Base-by-base conservation (phyloP, 495 filamentous ascomycete genomes). In the Penicillium chermesinum region DNA sequence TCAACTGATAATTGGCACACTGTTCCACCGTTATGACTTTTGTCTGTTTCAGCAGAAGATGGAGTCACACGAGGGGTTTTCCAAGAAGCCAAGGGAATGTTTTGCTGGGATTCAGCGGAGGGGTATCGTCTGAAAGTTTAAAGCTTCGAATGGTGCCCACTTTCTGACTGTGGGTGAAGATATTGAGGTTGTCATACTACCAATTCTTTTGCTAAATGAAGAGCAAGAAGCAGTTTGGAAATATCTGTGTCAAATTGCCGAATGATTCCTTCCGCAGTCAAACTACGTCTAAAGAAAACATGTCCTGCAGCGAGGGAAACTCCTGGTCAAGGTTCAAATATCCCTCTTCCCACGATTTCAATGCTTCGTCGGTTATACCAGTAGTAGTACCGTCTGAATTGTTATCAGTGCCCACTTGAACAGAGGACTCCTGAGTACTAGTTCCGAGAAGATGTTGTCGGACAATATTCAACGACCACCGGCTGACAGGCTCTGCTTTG, bases 11-110 rank as follows among this genome's bases (percentile, higher is more conserved):
- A 82, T 83, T 19, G 75, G 76, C 1, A 85, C 83, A 4, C 80
- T 87, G 62, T 84, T 82, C 49, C 59, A 77, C 38, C 62, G 83
- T 37, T 91, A 84, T 61, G 78, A 84, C 15, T 87, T 89, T 55
- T 69, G 72, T 37, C 53, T 88, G 15, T 62, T 77, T 41, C 82
- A 89, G 67, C 14, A 25, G 8, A 59, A 58, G 18, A 70, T 89
- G 76, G 71, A 84, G 51, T 89, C 86, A 0, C 71, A 81, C 46
- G 87, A 91, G 66, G 87, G 87, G 0, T 91, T 91, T 59, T 73
- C 89, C 66, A 75, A 86, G 67, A 91, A 91, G 74, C 87, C 87
- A 18, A 55, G 88, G 44, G 80, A 76, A 35, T 72, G 86, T 58
- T 64, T 75, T 51, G 80, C 89, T 37, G 87, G 80, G 16, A 70